Evolutionary conservation across 768 basidiomycete genomes (phyloP), one percentile per base, ranked within the genome.

Genomic region (Mycena vulgaris): DNA sequence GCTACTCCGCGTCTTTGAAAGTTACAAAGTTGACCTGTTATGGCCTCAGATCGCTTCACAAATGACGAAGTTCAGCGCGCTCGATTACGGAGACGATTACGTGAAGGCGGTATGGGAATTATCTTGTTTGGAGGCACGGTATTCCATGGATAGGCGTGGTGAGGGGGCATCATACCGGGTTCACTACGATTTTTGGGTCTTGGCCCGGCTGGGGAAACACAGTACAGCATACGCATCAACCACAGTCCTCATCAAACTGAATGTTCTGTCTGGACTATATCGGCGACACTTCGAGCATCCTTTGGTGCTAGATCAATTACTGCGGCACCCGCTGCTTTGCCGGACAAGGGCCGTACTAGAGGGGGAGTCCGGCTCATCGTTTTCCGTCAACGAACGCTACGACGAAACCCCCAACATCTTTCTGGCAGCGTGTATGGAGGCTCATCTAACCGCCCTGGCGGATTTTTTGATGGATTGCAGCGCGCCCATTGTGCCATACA

Each of bases 31-130:
- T 4, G 48, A 60, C 17, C 58, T 47, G 3, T 23, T 60, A 7
- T 48, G 42, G 58, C 58, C 58, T 6, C 42, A 45, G 30, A 47
- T 60, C 25, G 31, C 27, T 47, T 27, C 58, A 21, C 19, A 28
- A 16, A 31, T 48, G 30, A 47, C 30, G 4, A 60, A 23, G 28
- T 3, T 9, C 30, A 30, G 31, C 5, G 11, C 28, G 1, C 10
- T 10, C 17, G 40, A 33, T 7, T 47, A 16, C 40, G 28, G 21
- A n/a, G 45, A 23, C 13, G 45, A 31, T 5, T n/a, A n/a, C 16
- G 31, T 60, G 21, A 33, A 30, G n/a, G 58, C 45, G 16, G 48
- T 60, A 6, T 60, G 58, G 58, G 30, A 60, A n/a, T 47, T 60
- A 27, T 21, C 45, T 30, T 11, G 45, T 21, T 21, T 60, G 5